Percentiles rank a stretch among this genome's conserved stretches.
Conservation (phyloP, 257 asterid species). For the Mentha longifolia region DNA sequence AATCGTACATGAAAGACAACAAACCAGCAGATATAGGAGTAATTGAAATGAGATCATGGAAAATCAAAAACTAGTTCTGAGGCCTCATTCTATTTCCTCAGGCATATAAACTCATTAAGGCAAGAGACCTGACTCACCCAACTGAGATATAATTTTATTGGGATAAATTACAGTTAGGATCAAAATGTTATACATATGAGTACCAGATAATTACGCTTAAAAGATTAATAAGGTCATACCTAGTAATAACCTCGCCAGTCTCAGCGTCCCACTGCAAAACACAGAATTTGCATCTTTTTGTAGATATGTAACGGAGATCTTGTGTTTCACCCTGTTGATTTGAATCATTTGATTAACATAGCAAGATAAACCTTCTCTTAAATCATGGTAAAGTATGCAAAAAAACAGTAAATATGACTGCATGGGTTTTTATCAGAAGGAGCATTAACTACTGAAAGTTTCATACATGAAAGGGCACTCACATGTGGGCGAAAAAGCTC, state of each 20-base stretch:
- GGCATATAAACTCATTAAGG: constrained; percentile 5
- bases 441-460: constrained; percentile 22
- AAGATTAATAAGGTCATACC: constrained; percentile 46
- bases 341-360: constrained; percentile 7
- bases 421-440: neutral
- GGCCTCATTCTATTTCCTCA: neutral
- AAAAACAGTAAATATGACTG: constrained; percentile 14
- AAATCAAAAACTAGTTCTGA: constrained; percentile 15
- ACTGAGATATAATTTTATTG: constrained; percentile 17
- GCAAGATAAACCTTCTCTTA: constrained; percentile 16
- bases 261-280: constrained; percentile 93
- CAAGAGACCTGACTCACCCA: neutral
- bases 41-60: constrained; percentile 11
- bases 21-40: constrained; percentile 14
- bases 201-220: neutral
- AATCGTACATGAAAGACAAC: constrained; percentile 12
- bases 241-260: constrained; percentile 73
- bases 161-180: constrained; percentile 9
- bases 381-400: neutral
- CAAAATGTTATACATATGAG: neutral
- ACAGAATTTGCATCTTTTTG: constrained; percentile 89
- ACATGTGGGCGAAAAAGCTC: constrained; percentile 99
- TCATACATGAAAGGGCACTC: constrained; percentile 44
- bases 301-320: constrained; percentile 86
- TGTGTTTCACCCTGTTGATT: constrained; percentile 82